Evolutionary conservation across 768 basidiomycete species (phyloP).

Genomic region (Lentinula sp.): DNA sequence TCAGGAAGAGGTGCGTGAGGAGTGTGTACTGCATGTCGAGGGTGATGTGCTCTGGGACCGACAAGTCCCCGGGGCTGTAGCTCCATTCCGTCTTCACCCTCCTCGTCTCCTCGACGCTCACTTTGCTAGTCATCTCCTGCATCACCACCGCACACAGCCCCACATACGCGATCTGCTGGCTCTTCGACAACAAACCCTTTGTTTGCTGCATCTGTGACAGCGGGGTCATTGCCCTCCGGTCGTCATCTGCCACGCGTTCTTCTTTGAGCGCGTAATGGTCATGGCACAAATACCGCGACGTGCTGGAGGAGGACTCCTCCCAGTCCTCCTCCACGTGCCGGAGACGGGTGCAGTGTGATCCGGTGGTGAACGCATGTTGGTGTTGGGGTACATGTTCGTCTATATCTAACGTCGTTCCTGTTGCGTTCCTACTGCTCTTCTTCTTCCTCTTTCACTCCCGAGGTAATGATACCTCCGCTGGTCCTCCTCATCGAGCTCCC

Average conservation of each 20-base stretch:
- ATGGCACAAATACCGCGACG: conserved; percentile 88
- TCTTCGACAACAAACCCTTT: conserved; percentile 92
- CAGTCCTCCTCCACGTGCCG: conserved; percentile 82
- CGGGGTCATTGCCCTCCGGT: conserved; percentile 97
- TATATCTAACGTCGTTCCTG: conserved; percentile 79
- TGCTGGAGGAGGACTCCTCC: conserved; percentile 86
- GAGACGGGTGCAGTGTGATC: conserved; percentile 67
- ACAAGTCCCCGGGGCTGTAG: not conserved
- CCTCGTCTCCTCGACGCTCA: not conserved
- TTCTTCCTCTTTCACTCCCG: too few relatives aligned
- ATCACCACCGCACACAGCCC: conserved; percentile 85
- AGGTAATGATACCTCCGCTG: conserved; percentile 80
- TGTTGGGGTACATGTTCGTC: conserved; percentile 46
- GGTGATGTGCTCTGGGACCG: not conserved
- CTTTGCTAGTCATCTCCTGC: conserved; percentile 62
- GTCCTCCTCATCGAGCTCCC: conserved; percentile 82
- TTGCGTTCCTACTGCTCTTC: conserved; percentile 57
- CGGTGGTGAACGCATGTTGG: not conserved
- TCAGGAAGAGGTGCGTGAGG: conserved; percentile 92
- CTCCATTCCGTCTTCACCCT: conserved; percentile 43
- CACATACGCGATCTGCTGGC: conserved; percentile 96
- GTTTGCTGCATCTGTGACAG: conserved; percentile 98
- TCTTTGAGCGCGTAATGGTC: not conserved
- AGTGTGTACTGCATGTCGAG: conserved; percentile 73
- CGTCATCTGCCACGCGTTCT: conserved; percentile 47